Evolutionary conservation across 2,329 filamentous ascomycete genomes (phyloP), one percentile per base, ranked within the genome.

Genomic region (Alternaria conjuncta): DNA sequence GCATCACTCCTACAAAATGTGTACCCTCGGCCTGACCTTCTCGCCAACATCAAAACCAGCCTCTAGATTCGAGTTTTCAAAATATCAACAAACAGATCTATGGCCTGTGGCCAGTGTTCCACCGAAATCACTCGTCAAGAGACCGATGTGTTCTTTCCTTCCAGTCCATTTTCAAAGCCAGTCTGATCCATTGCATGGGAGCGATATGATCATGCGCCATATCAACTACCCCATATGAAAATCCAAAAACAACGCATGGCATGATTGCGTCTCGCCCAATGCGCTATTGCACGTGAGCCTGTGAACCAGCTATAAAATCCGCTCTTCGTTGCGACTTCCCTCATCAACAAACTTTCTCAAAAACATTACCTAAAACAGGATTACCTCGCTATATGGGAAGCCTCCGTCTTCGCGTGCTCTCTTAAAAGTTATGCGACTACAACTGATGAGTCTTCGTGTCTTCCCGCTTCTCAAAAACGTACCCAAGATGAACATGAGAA

Each of bases 361-460:
- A 0, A 36, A 36, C 0, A 36, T 5, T 10, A n/a, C 7, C 32
- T 1, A 41, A 41, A 41, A 0, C 11, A 4, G 0, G 0, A 12
- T 12, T n/a, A n/a, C n/a, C n/a, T n/a, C n/a, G 0, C 0, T 2
- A 0, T 0, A 36, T 36, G 32, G 32, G 10, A 15, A 5, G 32
- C 2, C 15, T 41, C 32, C 3, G 32, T 0, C 4, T 9, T 41
- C 2, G 7, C 4, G 2, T 8, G 15, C 15, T 41, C 8, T 30
- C 6, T 10, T 8, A 18, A 41, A 18, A n/a, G 0, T 3, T 36
- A 4, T 4, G 30, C 13, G 0, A 0, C 1, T n/a, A 1, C 13
- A 9, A n/a, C 0, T 0, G 32, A n/a, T 41, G 36, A 0, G n/a
- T 18, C 9, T 41, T 41, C 9, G 36, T 3, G 32, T 41, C 36